Evolutionary conservation across 2,329 filamentous ascomycete species (phyloP), one percentile per base, ranked within the genome.

Genomic region (Penicillium sp.): DNA sequence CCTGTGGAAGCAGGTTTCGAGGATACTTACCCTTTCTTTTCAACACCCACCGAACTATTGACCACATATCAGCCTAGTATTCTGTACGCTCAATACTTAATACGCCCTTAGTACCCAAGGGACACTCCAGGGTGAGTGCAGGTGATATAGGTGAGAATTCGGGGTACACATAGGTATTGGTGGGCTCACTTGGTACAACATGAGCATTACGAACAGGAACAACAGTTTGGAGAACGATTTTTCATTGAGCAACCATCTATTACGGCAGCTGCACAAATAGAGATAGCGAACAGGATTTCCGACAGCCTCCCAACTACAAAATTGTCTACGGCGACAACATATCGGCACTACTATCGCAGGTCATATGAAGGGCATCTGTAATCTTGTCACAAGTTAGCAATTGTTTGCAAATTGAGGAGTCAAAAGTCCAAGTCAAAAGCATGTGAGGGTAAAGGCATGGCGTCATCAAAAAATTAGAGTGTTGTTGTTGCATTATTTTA

Each of bases 401-500:
- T 62, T 65, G 65, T 61, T 60, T 57, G 55, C 43, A 56, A 45
- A 58, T 41, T 27, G 36, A 21, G 4, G 23, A 33, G 34, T 39
- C n/a, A 55, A 50, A 36, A 48, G 31, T 43, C 29, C 34, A 60
- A 46, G 52, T 40, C 46, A 62, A 58, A 41, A 46, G 38, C 50
- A 52, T 55, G 51, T 49, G 48, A 56, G 49, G 55, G 25, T 52
- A 25, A 13, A 36, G 40, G 52, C 46, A 58, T 58, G 72, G 72
- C 71, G 75, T 87, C 84, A 86, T 82, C 74, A 86, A 87, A 87
- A 87, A 87, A 87, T 87, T 87, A 87, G 84, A 87, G 83, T 87
- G 79, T 83, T 83, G 79, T 82, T 84, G 83, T 84, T 85, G 81
- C 79, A 65, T 78, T 41, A 41, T 79, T 72, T 81, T 75, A 65